phyloP scores from a whole-genome alignment of 495 filamentous ascomycete species.

The Aspergillus carlsbadensis region DNA sequence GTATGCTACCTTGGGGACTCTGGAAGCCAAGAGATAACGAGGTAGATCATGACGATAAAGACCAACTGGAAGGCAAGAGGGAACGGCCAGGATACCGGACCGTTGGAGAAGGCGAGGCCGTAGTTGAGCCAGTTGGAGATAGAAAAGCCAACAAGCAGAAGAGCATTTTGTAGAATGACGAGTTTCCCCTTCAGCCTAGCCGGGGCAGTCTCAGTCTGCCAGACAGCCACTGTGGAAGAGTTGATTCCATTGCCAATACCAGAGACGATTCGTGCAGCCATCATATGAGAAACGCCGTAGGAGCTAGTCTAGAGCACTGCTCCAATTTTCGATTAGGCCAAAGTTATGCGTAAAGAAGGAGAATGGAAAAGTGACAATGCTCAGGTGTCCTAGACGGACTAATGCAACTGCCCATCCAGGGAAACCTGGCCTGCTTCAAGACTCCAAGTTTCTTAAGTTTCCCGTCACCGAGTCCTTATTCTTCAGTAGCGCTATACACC shows the following conservation, averaged over 20 bases:
- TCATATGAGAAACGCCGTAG: constrained; percentile 58
- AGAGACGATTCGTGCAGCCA: constrained; percentile 53
- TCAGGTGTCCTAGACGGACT: too few relatives aligned
- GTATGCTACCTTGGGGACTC: constrained; percentile 49
- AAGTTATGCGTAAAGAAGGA: too few relatives aligned
- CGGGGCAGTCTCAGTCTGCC: constrained; percentile 63
- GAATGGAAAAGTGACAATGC: too few relatives aligned
- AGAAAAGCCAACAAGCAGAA: constrained; percentile 26
- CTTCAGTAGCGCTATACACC: too few relatives aligned
- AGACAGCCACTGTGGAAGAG: constrained; percentile 62
- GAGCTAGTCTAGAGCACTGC: constrained; percentile 58
- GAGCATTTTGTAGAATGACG: constrained; percentile 43
- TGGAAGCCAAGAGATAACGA: constrained; percentile 48
- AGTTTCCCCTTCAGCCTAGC: constrained; percentile 58
- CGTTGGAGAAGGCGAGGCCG: constrained; percentile 43
- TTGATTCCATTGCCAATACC: constrained; percentile 39
- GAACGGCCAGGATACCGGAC: constrained; percentile 42
- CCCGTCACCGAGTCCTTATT: too few relatives aligned
- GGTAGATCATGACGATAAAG: constrained; percentile 45
- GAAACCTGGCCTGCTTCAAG: too few relatives aligned
- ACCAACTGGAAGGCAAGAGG: constrained; percentile 48
- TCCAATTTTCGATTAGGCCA: too few relatives aligned
- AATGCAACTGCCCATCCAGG: too few relatives aligned
- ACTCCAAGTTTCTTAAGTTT: too few relatives aligned
- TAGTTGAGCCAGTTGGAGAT: constrained; percentile 49